Base-by-base conservation (phyloP, 805 yeast genomes). In the Lipomyces chichibuensis region DNA sequence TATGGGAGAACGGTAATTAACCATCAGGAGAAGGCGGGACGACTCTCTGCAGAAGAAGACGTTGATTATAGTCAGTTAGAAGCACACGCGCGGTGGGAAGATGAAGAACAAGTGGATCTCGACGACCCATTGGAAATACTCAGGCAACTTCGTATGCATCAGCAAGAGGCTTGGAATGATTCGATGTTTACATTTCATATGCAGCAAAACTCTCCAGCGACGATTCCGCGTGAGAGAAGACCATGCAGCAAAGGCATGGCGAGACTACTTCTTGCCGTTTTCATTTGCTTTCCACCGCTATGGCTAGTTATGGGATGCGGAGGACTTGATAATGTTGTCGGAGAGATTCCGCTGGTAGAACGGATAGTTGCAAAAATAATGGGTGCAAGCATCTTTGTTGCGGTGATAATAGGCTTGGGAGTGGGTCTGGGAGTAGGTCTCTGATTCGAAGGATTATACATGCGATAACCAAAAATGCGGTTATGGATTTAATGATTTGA, bases 231-330 rank as follows among this genome's bases (percentile, higher is more conserved):
- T 11, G 23, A 37, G 33, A 56, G 64, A 13, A 51, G 17, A n/a
- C 59, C 57, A 23, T 59, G 63, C 61, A 35, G 52, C 11, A 29
- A 32, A 20, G 25, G 33, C 52, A 25, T 63, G 33, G 75, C 79
- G 11, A 35, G 69, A n/a, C 37, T 67, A 6, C 58, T 76, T 20
- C 62, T 79, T 33, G 51, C 63, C 1, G 65, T 55, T 20, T 76
- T 74, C 55, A 17, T 69, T 0, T 37, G 71, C 29, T 78, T 80
- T 66, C 83, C 83, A 2, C 82, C 82, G 20, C 60, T 75, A 32
- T 79, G 80, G 80, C 63, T 80, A 46, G 75, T 80, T 5, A 66
- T 80, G 54, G 80, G 77, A n/a, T 64, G 72, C 2, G 83, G 83
- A 7, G 75, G 71, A 65, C 72, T 79, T 51, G 83, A 80, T 64